A percentile compares a stretch with the other conserved stretches of the same genome.
phyloP scores from a whole-genome alignment of 169 alveolate species.

The Plasmodium adleri region DNA sequence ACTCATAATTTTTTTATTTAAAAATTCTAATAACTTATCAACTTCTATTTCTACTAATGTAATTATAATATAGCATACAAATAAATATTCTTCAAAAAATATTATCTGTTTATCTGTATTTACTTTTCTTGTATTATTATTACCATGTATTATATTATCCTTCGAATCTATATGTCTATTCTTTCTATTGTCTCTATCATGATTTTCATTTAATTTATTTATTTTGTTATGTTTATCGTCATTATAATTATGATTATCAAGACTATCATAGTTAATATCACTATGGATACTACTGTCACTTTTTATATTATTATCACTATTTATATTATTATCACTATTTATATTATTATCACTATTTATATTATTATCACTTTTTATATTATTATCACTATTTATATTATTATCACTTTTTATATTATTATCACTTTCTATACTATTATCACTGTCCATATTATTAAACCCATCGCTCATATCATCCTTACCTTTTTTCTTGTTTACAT shows the following conservation, averaged over 20 bases:
- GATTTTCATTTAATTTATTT: not conserved
- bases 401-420: not conserved
- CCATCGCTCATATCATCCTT: not conserved
- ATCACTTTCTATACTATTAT: not conserved
- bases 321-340: not conserved
- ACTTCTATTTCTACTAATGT: slow-evolving; percentile 39
- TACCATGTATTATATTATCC: no score
- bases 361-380: not conserved
- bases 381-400: not conserved
- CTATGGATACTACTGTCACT: not conserved
- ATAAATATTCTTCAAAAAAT: slow-evolving; percentile 53
- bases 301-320: not conserved
- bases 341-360: not conserved
- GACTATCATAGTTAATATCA: not conserved
- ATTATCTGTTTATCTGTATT: slow-evolving; percentile 10
- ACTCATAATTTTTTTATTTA: slow-evolving; percentile 39
- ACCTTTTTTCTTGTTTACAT: not conserved
- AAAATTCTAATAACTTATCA: slow-evolving; percentile 21
- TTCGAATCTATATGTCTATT: no score
- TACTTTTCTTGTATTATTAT: no score
- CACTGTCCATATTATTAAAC: not conserved
- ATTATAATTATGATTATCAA: not conserved
- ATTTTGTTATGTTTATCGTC: not conserved
- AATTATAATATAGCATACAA: slow-evolving; percentile 16
- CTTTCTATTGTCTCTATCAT: not conserved